Evolutionary conservation across 371 early-diverging fungal genomes (phyloP).

Genomic region (Mucor ambiguus): DNA sequence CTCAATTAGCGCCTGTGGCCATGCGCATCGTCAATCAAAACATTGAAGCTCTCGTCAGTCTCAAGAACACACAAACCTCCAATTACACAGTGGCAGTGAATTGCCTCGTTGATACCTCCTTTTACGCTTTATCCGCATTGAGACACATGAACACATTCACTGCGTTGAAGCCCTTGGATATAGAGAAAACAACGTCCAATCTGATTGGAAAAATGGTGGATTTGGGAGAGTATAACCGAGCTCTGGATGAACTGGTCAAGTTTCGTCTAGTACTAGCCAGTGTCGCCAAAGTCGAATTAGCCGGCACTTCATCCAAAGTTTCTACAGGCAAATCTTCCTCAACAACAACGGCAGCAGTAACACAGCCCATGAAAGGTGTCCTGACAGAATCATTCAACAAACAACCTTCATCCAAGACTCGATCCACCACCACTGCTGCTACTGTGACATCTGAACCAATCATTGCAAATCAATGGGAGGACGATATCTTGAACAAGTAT

Average conservation of each 20-base stretch:
- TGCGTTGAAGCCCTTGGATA: conserved; percentile 38
- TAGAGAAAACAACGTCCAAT: conserved; percentile 49
- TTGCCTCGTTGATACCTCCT: conserved; percentile 44
- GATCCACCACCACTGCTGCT: too few species aligned
- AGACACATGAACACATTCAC: conserved; percentile 40
- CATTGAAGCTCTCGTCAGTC: conserved; percentile 23
- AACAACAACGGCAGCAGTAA: too few species aligned
- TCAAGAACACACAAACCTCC: conserved; percentile 16
- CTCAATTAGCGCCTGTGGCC: conserved; percentile 36
- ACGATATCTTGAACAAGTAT: conserved; percentile 33
- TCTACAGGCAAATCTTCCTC: neutral
- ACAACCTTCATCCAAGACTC: neutral
- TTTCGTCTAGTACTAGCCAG: conserved; percentile 31
- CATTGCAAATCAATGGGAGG: conserved; percentile 23
- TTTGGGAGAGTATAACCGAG: conserved; percentile 45
- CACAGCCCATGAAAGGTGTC: neutral
- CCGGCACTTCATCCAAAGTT: neutral
- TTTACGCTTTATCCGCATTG: conserved; percentile 38
- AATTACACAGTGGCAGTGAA: conserved; percentile 22
- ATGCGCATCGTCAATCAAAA: conserved; percentile 48
- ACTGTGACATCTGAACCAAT: conserved; percentile 10
- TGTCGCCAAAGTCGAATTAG: conserved; percentile 19
- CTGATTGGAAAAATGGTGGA: conserved; percentile 49
- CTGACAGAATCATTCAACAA: conserved; percentile 7
- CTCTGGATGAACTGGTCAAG: conserved; percentile 40